These are phyloP conservation scores for Aurantiochytrium sp. DNA, from an alignment of 108 stramenopile genomes.

Conservation along the genomic window DNA sequence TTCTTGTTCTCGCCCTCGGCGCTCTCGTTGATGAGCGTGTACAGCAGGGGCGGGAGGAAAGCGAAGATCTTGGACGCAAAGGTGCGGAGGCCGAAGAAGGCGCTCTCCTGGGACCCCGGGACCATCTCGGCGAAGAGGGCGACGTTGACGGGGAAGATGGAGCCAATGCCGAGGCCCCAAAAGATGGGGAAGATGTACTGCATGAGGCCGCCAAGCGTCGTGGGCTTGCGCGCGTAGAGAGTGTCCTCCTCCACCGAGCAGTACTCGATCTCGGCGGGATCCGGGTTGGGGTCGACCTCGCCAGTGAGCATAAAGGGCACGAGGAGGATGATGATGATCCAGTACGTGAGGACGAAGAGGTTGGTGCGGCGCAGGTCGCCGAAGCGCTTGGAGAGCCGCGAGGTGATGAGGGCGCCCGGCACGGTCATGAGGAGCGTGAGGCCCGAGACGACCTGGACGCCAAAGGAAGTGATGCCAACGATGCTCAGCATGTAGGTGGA, in stretches of 20 bases:
- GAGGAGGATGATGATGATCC: not conserved
- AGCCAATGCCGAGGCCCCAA: conserved; percentile 18
- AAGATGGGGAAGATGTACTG: not conserved
- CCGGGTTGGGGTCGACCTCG: not conserved
- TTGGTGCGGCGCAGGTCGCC: not conserved
- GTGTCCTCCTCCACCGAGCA: not conserved
- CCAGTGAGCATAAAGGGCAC: not conserved
- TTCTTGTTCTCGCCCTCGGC: not conserved
- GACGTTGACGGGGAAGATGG: not conserved
- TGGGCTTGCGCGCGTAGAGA: not conserved
- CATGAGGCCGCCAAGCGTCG: not conserved
- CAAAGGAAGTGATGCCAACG: not conserved
- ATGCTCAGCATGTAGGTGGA: not conserved
- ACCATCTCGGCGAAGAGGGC: not conserved
- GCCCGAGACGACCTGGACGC: not conserved
- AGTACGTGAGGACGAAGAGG: not conserved
- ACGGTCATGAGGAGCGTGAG: not conserved
- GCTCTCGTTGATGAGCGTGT: conserved; percentile 18
- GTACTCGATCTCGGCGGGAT: not conserved
- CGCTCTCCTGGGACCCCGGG: not conserved
- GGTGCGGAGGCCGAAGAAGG: not conserved
- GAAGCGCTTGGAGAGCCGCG: not conserved
- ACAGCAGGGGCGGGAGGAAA: not conserved
- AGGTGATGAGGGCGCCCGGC: not conserved
- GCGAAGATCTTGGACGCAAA: not conserved